A percentile compares a stretch with the other conserved stretches of the same genome.
phyloP scores from a whole-genome alignment of 768 basidiomycete species.

The Cubamyces lactineus region DNA sequence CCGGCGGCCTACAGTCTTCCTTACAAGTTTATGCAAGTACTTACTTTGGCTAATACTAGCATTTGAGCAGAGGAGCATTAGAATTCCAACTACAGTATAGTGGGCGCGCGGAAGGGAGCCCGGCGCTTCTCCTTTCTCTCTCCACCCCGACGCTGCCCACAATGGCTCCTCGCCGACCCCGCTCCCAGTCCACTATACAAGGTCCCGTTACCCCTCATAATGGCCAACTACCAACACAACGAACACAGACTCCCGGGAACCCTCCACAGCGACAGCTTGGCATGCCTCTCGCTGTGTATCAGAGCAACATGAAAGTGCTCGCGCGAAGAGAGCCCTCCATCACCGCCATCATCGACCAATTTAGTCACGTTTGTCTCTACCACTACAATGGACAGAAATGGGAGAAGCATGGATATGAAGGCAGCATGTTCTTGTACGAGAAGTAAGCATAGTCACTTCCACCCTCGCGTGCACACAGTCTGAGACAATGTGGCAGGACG shows the following conservation, averaged over 20 bases:
- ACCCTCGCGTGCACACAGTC: neutral
- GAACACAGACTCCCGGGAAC: slow-evolving; percentile 24
- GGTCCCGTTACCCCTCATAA: slow-evolving; percentile 9
- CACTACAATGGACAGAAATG: slow-evolving; percentile 74
- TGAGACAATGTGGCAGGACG: slow-evolving; percentile 46
- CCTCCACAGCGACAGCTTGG: slow-evolving; percentile 25
- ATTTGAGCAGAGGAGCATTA: no score
- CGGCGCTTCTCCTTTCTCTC: slow-evolving; percentile 5
- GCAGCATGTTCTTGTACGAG: slow-evolving; percentile 90
- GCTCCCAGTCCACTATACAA: slow-evolving; percentile 30
- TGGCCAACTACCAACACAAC: slow-evolving; percentile 16
- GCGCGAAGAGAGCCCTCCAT: slow-evolving; percentile 81
- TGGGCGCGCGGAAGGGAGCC: neutral
- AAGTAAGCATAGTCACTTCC: slow-evolving; percentile 50
- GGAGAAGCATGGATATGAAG: slow-evolving; percentile 84
- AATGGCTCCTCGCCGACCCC: slow-evolving; percentile 33
- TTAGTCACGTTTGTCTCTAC: slow-evolving; percentile 85
- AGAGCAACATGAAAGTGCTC: slow-evolving; percentile 80
- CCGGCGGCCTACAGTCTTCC: no score
- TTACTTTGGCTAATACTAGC: neutral
- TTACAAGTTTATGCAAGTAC: no score
- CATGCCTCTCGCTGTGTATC: slow-evolving; percentile 45
- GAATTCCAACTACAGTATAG: no score
- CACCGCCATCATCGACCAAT: slow-evolving; percentile 80
- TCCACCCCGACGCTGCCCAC: slow-evolving; percentile 1